These are phyloP conservation scores for Anthoceros angustus DNA, from an alignment of 225 moss, liverwort and hornwort species.

Conservation along the genomic window DNA sequence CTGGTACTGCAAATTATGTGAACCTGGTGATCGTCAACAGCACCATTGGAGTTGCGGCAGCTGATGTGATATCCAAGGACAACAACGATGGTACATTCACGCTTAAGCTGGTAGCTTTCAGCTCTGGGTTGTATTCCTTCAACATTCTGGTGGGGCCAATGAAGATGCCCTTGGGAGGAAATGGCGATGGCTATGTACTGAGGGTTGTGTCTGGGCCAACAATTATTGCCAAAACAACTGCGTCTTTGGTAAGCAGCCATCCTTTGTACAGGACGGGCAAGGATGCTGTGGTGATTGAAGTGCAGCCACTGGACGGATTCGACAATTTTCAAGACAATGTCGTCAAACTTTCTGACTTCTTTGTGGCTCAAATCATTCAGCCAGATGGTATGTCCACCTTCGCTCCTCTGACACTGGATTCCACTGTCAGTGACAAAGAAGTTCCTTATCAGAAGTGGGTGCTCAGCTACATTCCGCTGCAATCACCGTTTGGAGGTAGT, in stretches of 20 bases:
- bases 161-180: neutral
- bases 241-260: neutral
- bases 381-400: neutral
- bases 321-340: neutral
- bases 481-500: constrained; percentile 23
- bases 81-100: constrained; percentile 39
- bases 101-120: constrained; percentile 6
- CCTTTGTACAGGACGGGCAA: neutral
- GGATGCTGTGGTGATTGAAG: neutral
- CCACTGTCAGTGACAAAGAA: constrained; percentile 13
- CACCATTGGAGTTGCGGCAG: constrained; percentile 18
- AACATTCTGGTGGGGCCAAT: neutral
- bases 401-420: neutral
- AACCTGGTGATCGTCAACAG: constrained; percentile 16
- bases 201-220: neutral
- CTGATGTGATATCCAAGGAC: constrained; percentile 18
- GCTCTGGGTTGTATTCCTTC: neutral
- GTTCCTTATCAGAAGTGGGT: constrained; percentile 21
- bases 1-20: constrained; percentile 23
- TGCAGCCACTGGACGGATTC: neutral
- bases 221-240: neutral
- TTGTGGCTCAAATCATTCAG: neutral
- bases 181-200: neutral
- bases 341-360: neutral
- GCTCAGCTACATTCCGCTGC: constrained; percentile 26